phyloP scores from a whole-genome alignment of 805 yeast species.

The Sungouiella blattae region DNA sequence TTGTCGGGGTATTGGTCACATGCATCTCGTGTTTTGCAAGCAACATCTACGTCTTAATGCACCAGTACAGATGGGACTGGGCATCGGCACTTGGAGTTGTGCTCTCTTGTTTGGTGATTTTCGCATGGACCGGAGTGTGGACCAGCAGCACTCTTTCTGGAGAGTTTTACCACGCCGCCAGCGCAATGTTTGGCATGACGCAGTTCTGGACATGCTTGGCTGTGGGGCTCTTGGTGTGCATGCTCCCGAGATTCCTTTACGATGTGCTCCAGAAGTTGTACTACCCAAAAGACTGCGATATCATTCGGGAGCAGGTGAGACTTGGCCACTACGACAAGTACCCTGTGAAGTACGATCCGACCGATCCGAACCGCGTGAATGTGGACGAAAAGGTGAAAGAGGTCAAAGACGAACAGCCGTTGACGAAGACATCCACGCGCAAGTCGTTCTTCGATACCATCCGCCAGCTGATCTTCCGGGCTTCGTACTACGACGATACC shows the following conservation, averaged over 20 bases:
- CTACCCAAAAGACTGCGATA: conserved; percentile 66
- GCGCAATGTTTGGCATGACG: conserved; percentile 52
- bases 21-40: conserved; percentile 66
- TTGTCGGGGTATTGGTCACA: conserved; percentile 66
- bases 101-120: conserved; percentile 57
- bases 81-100: conserved; percentile 51
- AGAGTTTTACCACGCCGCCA: conserved; percentile 64
- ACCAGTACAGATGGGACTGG: conserved; percentile 84
- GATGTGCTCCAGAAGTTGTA: conserved; percentile 53
- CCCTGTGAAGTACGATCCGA: conserved; percentile 72
- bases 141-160: conserved; percentile 47
- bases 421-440: conserved; percentile 1
- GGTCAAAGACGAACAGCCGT: too few species aligned
- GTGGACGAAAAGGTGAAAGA: too few species aligned
- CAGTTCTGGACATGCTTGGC: conserved; percentile 66
- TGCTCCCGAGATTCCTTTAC: conserved; percentile 63
- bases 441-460: conserved; percentile 1
- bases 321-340: conserved; percentile 66
- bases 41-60: conserved; percentile 60
- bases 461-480: conserved; percentile 25
- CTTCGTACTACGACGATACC: conserved; percentile 29
- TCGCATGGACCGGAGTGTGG: conserved; percentile 83
- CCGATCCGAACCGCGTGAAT: conserved; percentile 62
- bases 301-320: conserved; percentile 65
- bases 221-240: conserved; percentile 60